phyloP scores from a whole-genome alignment of 2,329 filamentous ascomycete genomes.

The Colletotrichum cereale region DNA sequence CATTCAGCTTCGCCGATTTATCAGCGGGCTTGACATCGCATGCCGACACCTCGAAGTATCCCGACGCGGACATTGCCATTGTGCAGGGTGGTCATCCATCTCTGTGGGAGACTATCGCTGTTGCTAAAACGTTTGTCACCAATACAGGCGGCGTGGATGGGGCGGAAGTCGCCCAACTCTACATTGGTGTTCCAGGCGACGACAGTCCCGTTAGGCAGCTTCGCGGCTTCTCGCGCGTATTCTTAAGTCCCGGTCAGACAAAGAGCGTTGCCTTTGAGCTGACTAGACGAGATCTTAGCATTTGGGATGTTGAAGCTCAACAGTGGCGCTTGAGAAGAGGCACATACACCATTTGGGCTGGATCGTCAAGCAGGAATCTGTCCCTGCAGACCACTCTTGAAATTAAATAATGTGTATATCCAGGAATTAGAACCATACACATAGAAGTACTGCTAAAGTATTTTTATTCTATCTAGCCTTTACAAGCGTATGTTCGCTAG shows the following conservation, averaged over 20 bases:
- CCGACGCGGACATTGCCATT: conserved; percentile 56
- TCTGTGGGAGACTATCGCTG: conserved; percentile 61
- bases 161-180: conserved; percentile 63
- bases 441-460: too few species aligned
- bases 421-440: too few species aligned
- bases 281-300: conserved; percentile 73
- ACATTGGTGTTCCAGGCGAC: conserved; percentile 57
- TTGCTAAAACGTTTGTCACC: conserved; percentile 52
- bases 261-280: conserved; percentile 64
- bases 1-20: conserved; percentile 62
- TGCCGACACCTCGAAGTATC: conserved; percentile 50
- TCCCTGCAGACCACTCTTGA: conserved; percentile 55
- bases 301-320: conserved; percentile 73
- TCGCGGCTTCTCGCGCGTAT: conserved; percentile 66
- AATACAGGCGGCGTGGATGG: conserved; percentile 59
- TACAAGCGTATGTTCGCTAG: too few species aligned
- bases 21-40: conserved; percentile 48
- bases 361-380: conserved; percentile 61
- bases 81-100: conserved; percentile 59
- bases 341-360: conserved; percentile 59
- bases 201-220: conserved; percentile 67
- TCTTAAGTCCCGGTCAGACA: conserved; percentile 26
- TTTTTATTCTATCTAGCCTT: too few species aligned
- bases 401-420: conserved; percentile 44
- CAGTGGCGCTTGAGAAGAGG: conserved; percentile 68